Conservation (phyloP, 2,329 filamentous ascomycete genomes). For the Myriosclerotinia curreyana region DNA sequence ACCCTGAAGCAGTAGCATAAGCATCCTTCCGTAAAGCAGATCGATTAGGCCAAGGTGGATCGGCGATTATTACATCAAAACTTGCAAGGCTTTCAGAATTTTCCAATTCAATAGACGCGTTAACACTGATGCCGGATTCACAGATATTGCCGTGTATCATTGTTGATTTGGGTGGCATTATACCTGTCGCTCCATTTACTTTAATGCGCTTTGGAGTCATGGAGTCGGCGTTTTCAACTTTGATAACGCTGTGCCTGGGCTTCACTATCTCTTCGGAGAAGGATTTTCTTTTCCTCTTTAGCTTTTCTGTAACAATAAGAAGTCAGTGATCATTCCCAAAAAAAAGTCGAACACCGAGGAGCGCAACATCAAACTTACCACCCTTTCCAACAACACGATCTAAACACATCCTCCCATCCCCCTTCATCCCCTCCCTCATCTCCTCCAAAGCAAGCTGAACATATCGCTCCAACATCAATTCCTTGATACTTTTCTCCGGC, state of each 20-base stretch:
- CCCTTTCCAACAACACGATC: not conserved
- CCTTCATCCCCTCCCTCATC: conserved; percentile 30
- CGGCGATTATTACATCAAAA: conserved; percentile 69
- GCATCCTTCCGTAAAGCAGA: conserved; percentile 62
- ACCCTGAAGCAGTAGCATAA: conserved; percentile 40
- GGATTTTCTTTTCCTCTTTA: not conserved
- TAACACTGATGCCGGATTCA: not conserved
- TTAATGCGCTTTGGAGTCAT: not conserved
- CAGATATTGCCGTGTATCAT: conserved; percentile 2
- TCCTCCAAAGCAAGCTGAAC: conserved; percentile 35
- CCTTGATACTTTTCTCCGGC: conserved; percentile 25
- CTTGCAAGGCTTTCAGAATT: conserved; percentile 41
- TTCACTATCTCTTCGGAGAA: not conserved
- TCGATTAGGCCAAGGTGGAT: conserved; percentile 80
- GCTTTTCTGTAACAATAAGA: conserved; percentile 17
- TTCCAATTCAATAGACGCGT: not conserved
- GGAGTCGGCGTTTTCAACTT: not conserved
- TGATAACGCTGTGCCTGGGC: not conserved
- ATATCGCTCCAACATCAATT: conserved; percentile 35
- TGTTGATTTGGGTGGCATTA: conserved; percentile 2
- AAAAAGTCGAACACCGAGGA: not conserved
- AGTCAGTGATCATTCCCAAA: not conserved
- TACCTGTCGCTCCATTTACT: not conserved
- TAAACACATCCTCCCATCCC: conserved; percentile 37
- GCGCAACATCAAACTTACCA: not conserved